phyloP scores from a whole-genome alignment of 169 alveolate genomes.

The Eimeria sp. region DNA sequence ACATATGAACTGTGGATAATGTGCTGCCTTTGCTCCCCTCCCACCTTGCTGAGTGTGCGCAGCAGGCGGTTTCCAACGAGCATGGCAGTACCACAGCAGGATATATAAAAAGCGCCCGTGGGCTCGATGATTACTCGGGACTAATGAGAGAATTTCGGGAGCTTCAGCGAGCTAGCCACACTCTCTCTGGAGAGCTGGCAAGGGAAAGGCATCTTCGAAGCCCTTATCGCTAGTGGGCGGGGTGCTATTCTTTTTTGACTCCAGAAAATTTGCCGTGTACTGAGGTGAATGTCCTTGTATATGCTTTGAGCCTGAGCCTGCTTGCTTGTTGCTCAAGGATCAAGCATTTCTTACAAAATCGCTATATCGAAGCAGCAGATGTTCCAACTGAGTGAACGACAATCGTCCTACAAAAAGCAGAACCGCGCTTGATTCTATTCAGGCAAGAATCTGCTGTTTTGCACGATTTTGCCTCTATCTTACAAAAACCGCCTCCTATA shows the following conservation, averaged over 20 bases:
- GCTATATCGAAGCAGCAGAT: not conserved
- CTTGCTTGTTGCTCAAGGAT: too few species aligned
- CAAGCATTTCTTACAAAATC: not conserved
- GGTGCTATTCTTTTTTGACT: not conserved
- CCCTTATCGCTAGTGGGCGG: not conserved
- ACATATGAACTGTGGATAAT: too few species aligned
- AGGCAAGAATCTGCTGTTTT: not conserved
- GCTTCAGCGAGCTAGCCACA: constrained; percentile 52
- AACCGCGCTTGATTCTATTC: not conserved
- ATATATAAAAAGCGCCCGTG: not conserved
- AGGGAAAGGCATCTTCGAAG: constrained; percentile 30
- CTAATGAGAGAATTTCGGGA: constrained; percentile 62
- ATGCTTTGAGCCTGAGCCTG: not conserved
- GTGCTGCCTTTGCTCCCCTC: not conserved
- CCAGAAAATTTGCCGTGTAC: too few species aligned
- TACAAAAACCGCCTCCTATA: not conserved
- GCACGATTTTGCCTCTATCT: not conserved
- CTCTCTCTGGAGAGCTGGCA: constrained; percentile 42
- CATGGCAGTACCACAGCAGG: not conserved
- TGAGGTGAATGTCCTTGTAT: not conserved
- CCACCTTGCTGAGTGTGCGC: not conserved
- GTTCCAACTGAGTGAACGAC: not conserved
- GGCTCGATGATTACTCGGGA: constrained; percentile 52
- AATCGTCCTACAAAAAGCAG: not conserved
- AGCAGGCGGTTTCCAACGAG: not conserved